Evolutionary conservation across 176 grass and related monocot genomes (phyloP).

Genomic region (Musa acuminata): DNA sequence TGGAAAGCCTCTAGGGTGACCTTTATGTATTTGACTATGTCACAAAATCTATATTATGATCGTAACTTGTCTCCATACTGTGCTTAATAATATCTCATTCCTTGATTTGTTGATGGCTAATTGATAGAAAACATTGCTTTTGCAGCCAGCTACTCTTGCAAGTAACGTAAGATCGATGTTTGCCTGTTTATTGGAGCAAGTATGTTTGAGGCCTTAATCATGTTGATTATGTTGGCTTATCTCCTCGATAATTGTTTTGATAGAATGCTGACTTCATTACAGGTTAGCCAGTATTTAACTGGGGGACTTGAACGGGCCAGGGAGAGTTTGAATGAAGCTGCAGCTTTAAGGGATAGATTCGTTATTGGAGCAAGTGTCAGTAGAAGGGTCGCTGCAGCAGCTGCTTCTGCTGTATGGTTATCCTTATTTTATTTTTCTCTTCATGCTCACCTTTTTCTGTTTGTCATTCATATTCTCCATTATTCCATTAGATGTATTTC

Average conservation of each 20-base stretch:
- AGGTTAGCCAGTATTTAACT: conserved; percentile 95
- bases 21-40: too few species aligned
- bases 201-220: conserved; percentile 32
- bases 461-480: background rate
- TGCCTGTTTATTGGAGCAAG: conserved; percentile 91
- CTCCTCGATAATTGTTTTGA: background rate
- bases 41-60: too few species aligned
- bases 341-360: conserved; percentile 61
- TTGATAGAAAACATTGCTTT: conserved; percentile 13
- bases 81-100: too few species aligned
- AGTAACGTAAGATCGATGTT: conserved; percentile 73
- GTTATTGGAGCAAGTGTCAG: conserved; percentile 90
- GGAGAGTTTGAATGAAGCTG: conserved; percentile 89
- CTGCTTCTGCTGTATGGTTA: conserved; percentile 72
- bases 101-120: background rate
- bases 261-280: conserved; percentile 5
- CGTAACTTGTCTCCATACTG: background rate
- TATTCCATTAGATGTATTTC: conserved; percentile 6
- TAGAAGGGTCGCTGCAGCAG: conserved; percentile 77
- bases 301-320: conserved; percentile 84
- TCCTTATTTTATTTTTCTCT: conserved; percentile 9
- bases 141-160: conserved; percentile 74
- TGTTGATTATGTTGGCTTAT: background rate
- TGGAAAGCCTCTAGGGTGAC: too few species aligned
- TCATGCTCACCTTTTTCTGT: conserved; percentile 3